Base-by-base conservation (phyloP, 192 early-diverging fungal species). In the Spizellomyces punctatus region DNA sequence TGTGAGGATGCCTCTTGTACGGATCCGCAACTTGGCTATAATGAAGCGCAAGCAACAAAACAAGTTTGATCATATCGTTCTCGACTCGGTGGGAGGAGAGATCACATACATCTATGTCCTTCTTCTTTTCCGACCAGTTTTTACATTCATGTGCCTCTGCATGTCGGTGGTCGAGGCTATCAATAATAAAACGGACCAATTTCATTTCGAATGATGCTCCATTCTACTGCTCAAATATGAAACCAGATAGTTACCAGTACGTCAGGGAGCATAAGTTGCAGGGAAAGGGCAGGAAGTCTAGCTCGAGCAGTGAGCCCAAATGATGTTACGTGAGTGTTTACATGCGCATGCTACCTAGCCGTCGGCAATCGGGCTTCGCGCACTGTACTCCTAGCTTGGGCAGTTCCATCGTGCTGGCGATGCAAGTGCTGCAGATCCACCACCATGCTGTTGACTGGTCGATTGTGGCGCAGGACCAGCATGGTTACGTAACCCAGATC, bases 201-300 rank as follows among this genome's bases (percentile, higher is more conserved):
- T 36, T 36, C 27, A 36, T 0, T 36, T 36, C 3, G 27, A 36
- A 2, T 2, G 0, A 36, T 36, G 27, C 27, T 36, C 27, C 27
- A 36, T 36, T 3, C 27, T 36, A 36, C 27, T 36, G 27, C 27
- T 36, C 27, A 36, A 36, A 36, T 36, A 36, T 36, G 27, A 5
- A 10, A n/a, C 54, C 21, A 64, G 5, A 4, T 41, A n/a, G 17
- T 16, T 57, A 67, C 66, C 66, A 67, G 22, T 45, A 67, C 52
- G 57, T 27, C n/a, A 27, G 21, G 10, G 3, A 6, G 57, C 66
- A 67, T 5, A 54, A 10, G 16, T 10, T 58, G 43, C 66, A 67
- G 5, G 4, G 55, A 43, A 67, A 67, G 9, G 66, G 66, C 22
- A 67, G 52, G 66, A 67, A 67, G 42, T 67, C 66, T 67, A 65